Conservation (phyloP, 1,284 basidiomycete genomes). For the Lentinula novae-zelandiae region DNA sequence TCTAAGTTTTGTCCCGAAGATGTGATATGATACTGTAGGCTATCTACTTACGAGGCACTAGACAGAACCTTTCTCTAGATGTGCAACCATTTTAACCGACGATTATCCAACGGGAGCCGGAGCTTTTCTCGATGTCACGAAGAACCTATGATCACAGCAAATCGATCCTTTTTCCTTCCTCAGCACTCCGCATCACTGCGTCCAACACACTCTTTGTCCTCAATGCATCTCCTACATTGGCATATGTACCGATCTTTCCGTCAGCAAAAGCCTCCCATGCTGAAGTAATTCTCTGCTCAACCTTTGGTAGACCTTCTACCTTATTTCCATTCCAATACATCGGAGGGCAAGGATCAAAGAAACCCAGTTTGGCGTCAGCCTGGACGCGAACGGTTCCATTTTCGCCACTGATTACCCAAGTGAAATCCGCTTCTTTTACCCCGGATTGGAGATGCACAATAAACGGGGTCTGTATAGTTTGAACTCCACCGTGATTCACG, state of each 20-base stretch:
- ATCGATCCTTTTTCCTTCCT: constrained; percentile 8
- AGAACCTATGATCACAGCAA: neutral
- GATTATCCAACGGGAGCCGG: no score
- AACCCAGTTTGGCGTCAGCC: constrained; percentile 1
- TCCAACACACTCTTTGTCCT: constrained; percentile 6
- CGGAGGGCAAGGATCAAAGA: constrained; percentile 3
- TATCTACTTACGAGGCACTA: no score
- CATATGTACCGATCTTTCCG: constrained; percentile 1
- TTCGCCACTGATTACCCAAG: constrained; percentile 17
- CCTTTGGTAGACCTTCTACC: constrained; percentile 1
- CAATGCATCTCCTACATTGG: constrained; percentile 11
- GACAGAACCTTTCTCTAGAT: no score
- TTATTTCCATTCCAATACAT: constrained; percentile 18
- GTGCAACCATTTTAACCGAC: no score
- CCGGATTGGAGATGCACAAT: constrained; percentile 3
- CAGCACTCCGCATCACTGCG: constrained; percentile 9
- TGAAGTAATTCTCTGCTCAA: neutral
- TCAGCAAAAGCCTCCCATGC: constrained; percentile 11
- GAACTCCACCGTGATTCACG: neutral
- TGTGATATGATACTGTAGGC: no score
- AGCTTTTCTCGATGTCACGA: no score
- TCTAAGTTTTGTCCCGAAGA: no score
- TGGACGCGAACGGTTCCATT: constrained; percentile 17
- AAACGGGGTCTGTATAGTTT: neutral
- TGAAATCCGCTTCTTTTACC: constrained; percentile 5